phyloP scores from a whole-genome alignment of 805 yeast genomes.

The Brettanomyces custersianus region DNA sequence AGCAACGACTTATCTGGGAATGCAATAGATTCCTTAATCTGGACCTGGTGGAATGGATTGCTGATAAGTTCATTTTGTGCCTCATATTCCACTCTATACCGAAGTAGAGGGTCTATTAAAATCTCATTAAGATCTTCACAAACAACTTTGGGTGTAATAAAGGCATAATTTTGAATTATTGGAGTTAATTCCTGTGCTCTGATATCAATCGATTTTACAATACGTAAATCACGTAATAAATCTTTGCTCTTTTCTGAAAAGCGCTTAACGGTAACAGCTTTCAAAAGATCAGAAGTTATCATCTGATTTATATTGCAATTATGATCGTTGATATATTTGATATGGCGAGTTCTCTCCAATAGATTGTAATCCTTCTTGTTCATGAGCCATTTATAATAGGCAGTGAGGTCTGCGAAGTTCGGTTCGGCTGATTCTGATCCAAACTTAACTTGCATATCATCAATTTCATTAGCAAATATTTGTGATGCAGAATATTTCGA shows the following conservation, averaged over 20 bases:
- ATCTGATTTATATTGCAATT: constrained; percentile 61
- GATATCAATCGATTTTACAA: constrained; percentile 34
- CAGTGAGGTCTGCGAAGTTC: constrained; percentile 34
- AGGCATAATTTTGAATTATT: constrained; percentile 65
- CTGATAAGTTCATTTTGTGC: constrained; percentile 17
- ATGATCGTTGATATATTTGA: constrained; percentile 52
- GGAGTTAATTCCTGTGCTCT: constrained; percentile 35
- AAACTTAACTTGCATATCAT: constrained; percentile 28
- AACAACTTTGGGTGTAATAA: constrained; percentile 82
- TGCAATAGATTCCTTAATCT: constrained; percentile 81
- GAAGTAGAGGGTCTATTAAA: constrained; percentile 31
- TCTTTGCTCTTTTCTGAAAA: constrained; percentile 20
- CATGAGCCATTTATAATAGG: constrained; percentile 51
- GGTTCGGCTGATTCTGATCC: constrained; percentile 23
- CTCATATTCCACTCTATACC: constrained; percentile 22
- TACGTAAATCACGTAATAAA: constrained; percentile 22
- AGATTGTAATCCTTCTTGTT: constrained; percentile 42
- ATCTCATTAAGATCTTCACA: constrained; percentile 59
- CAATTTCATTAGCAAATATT: constrained; percentile 35
- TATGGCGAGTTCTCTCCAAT: constrained; percentile 45
- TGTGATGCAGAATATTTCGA: constrained; percentile 37
- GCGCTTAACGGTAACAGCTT: constrained; percentile 26
- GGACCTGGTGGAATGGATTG: constrained; percentile 70
- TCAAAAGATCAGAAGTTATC: constrained; percentile 53
- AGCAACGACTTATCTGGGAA: constrained; percentile 91